phyloP scores from a whole-genome alignment of 352 stramenopile species.

The Phytophthora idaei region DNA sequence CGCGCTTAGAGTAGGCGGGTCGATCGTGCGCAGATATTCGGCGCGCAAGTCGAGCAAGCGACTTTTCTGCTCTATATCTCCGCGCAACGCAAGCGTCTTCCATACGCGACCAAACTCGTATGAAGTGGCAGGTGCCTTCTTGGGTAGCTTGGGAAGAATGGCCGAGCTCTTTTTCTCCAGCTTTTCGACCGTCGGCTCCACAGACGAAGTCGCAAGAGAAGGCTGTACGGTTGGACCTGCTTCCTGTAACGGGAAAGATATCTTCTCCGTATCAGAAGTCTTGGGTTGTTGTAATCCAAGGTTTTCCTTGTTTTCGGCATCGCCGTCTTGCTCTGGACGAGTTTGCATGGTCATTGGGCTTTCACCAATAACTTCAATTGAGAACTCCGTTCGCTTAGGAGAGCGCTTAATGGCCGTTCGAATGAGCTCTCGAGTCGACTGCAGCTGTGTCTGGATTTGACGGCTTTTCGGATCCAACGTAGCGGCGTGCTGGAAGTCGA shows the following conservation, averaged over 20 bases:
- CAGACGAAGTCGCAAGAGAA: background rate
- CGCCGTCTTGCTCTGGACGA: constrained; percentile 9
- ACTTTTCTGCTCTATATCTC: constrained; percentile 31
- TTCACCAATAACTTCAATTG: constrained; percentile 49
- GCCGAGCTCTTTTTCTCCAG: constrained; percentile 13
- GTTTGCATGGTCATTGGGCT: background rate
- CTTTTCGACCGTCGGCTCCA: background rate
- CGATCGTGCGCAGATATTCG: constrained; percentile 57
- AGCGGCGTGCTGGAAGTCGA: constrained; percentile 77
- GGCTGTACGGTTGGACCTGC: background rate
- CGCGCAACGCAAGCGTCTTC: constrained; percentile 65
- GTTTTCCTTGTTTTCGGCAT: constrained; percentile 30
- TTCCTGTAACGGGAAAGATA: constrained; percentile 10
- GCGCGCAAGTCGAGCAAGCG: constrained; percentile 48
- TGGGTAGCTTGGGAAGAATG: constrained; percentile 60
- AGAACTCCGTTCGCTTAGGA: constrained; percentile 53
- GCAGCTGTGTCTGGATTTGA: constrained; percentile 63
- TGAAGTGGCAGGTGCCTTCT: constrained; percentile 65
- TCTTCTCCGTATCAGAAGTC: constrained; percentile 8
- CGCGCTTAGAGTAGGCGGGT: constrained; percentile 34
- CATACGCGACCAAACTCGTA: constrained; percentile 86
- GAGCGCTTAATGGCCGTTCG: constrained; percentile 70
- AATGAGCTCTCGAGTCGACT: constrained; percentile 70
- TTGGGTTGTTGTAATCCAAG: constrained; percentile 2
- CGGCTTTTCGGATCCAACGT: constrained; percentile 77